Percentiles rank a stretch among this genome's conserved stretches.
Evolutionary conservation across 352 stramenopile genomes (phyloP).

Genomic region (Thraustochytrium striatum): DNA sequence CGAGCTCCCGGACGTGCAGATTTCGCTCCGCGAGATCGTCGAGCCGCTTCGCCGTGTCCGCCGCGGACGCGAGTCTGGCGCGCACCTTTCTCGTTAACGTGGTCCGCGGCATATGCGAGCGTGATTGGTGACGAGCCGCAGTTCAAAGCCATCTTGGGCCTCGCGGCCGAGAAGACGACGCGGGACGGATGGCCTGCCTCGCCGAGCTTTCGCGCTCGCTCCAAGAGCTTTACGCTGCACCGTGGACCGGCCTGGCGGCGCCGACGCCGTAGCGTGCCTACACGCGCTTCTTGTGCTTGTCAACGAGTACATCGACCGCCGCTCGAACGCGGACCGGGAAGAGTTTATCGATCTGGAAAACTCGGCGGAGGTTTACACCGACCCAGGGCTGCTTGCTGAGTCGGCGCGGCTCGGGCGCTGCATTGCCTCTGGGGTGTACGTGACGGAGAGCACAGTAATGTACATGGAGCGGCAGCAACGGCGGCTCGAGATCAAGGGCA

Average conservation of each 20-base stretch:
- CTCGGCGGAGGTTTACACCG: neutral
- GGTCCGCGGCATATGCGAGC: constrained; percentile 51
- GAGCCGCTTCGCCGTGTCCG: constrained; percentile 54
- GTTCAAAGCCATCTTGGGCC: constrained; percentile 50
- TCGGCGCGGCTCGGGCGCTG: neutral
- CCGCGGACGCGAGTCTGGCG: constrained; percentile 52
- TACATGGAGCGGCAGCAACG: neutral
- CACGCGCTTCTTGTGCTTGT: constrained; percentile 27
- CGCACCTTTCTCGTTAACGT: constrained; percentile 47
- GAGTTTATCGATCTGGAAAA: neutral
- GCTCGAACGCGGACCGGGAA: neutral
- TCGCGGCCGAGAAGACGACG: neutral
- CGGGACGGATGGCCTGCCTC: neutral
- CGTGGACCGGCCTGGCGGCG: neutral
- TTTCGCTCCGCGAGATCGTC: constrained; percentile 56
- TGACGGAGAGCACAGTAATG: constrained; percentile 47
- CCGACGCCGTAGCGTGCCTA: constrained; percentile 5
- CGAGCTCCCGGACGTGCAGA: constrained; percentile 58
- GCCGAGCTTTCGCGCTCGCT: neutral
- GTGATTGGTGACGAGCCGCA: constrained; percentile 49
- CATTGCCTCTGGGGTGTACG: constrained; percentile 41
- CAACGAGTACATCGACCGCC: constrained; percentile 31
- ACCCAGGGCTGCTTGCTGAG: neutral
- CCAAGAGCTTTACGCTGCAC: neutral
- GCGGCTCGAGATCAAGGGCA: neutral